phyloP scores from a whole-genome alignment of 257 asterid genomes.

The Solanum corneliomulleri region DNA sequence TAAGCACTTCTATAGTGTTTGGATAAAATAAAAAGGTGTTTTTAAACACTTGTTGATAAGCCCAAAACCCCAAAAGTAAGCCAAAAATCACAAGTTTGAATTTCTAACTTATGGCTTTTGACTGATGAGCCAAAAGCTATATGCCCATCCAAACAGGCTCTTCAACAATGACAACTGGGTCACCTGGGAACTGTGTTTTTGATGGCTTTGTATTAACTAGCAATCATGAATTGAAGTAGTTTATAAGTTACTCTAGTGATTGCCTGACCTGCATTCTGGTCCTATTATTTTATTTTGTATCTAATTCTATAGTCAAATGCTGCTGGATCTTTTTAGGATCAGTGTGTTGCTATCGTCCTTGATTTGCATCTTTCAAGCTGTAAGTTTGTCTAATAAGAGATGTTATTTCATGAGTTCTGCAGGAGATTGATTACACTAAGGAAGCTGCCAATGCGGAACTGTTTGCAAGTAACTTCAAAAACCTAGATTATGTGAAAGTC shows the following conservation, averaged over 20 bases:
- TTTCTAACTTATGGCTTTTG: not conserved
- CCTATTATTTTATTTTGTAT: not conserved
- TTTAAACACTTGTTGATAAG: not conserved
- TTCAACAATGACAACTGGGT: not conserved
- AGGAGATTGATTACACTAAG: constrained; percentile 86
- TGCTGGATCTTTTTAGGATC: not conserved
- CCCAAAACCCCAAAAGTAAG: not conserved
- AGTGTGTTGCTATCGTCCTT: not conserved
- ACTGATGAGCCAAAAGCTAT: not conserved
- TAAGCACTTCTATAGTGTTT: not conserved
- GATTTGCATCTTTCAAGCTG: not conserved
- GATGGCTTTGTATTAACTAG: not conserved
- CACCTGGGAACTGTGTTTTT: not conserved
- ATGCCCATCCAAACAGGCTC: not conserved
- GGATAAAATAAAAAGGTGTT: not conserved
- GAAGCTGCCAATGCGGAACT: constrained; percentile 81
- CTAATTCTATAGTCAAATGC: not conserved
- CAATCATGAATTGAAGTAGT: not conserved
- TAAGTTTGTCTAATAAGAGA: not conserved
- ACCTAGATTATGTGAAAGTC: constrained; percentile 77
- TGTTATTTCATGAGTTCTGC: constrained; percentile 2
- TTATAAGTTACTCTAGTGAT: not conserved
- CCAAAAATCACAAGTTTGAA: not conserved
- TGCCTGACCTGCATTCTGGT: not conserved
- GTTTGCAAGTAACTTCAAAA: constrained; percentile 68